Evolutionary conservation across 345 rosid genomes (phyloP), one percentile per base, ranked within the genome.

Genomic region (Corymbia maculata): DNA sequence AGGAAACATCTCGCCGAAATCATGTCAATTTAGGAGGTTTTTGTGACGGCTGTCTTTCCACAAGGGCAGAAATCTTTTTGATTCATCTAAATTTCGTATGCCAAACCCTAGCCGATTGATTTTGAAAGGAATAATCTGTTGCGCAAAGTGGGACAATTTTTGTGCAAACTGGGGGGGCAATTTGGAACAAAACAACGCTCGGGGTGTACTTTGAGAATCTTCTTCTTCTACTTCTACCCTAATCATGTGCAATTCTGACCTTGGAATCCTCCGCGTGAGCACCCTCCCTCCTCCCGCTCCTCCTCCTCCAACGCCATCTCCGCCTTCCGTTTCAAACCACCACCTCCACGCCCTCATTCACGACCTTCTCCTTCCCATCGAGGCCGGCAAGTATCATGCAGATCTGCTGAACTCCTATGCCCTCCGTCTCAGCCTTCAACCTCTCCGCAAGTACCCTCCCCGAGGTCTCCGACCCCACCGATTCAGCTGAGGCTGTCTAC

Each of bases 301-400:
- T 51, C 64, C 93, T 8, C 88, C 88, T 68, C 55, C 89, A 9
- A 30, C 91, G 55, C 85, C 90, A 55, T 91, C 92, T 12, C 79
- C 87, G 28, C 52, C 42, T 36, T 36, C 42, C 42, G 42, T 36
- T 36, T 36, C 42, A 36, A 36, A 36, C 42, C 42, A 36, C 42
- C 2, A 4, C 42, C 42, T 36, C 42, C 42, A 36, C 42, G 42
- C 42, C 42, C 42, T 36, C 42, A 36, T 36, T 36, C 42, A 36
- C 42, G 42, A 36, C 42, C 42, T 36, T 36, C 42, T 36, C 42
- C 42, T 36, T 36, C 4, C 91, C 84, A 91, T 97, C 59, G 97
- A 96, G 91, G 50, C 93, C n/a, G 98, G 99, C 49, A 89, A 96
- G 89, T 95, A 96, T 89, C 93, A 91, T 44, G 90, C 88, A 80